Conservation (phyloP, 768 basidiomycete genomes). For the Lactarius trivialis region DNA sequence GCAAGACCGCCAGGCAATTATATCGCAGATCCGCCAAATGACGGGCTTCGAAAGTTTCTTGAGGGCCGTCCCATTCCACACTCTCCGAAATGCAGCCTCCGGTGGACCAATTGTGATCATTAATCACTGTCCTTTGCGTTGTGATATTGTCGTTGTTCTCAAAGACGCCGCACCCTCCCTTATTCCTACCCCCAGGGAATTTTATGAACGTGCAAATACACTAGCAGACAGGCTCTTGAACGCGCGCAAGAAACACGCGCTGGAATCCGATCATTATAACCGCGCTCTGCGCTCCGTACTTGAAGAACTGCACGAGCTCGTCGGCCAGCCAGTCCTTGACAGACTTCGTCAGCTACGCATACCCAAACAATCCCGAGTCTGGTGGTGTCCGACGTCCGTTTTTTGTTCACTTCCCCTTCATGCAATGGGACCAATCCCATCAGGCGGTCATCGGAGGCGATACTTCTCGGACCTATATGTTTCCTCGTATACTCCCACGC, state of each 20-base stretch:
- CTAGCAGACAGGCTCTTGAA: background rate
- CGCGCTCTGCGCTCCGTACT: background rate
- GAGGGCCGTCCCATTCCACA: background rate
- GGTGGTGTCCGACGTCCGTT: constrained; percentile 18
- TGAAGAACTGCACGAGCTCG: constrained; percentile 3
- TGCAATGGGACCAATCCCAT: constrained; percentile 10
- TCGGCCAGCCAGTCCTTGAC: constrained; percentile 1
- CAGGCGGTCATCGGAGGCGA: background rate
- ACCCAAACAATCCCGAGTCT: constrained; percentile 1
- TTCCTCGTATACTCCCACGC: constrained; percentile 18
- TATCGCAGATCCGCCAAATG: background rate
- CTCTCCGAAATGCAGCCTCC: background rate
- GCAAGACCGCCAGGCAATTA: background rate
- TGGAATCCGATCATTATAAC: background rate
- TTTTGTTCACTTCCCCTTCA: constrained; percentile 19
- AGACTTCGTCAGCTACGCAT: constrained; percentile 2
- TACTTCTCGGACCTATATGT: constrained; percentile 13
- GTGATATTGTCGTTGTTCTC: constrained; percentile 8
- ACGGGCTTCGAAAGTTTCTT: constrained; percentile 5
- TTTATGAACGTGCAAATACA: background rate
- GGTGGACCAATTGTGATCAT: constrained; percentile 10
- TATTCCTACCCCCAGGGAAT: constrained; percentile 1
- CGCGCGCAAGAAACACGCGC: background rate
- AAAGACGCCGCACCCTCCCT: background rate
- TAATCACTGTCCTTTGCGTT: constrained; percentile 5